A percentile compares a stretch with the other conserved stretches of the same genome.
Evolutionary conservation across 495 filamentous ascomycete species (phyloP).

Genomic region (Bacidia rubella): DNA sequence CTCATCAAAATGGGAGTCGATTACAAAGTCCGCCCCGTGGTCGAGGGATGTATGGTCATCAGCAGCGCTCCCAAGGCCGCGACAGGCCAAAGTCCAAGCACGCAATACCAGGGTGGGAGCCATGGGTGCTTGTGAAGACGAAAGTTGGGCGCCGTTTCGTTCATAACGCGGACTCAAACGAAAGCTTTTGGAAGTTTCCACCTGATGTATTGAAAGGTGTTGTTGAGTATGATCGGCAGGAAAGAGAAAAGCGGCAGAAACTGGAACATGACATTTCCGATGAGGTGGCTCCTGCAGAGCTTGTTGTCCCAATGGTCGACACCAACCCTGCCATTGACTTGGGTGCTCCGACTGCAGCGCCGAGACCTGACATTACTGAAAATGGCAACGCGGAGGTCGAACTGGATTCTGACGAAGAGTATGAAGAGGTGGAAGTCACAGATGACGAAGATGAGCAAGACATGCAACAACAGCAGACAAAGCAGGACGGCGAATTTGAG

Average conservation of each 20-base stretch:
- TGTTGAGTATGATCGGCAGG: conserved; percentile 49
- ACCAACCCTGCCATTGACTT: conserved; percentile 2
- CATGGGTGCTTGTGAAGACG: conserved; percentile 90
- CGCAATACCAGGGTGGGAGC: conserved; percentile 62
- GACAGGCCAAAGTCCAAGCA: conserved; percentile 77
- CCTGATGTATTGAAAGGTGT: conserved; percentile 70
- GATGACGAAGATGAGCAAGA: conserved; percentile 41
- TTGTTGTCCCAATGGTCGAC: conserved; percentile 22
- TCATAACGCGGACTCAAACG: conserved; percentile 66
- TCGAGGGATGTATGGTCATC: background rate
- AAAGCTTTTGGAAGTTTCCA: conserved; percentile 89
- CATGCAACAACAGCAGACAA: conserved; percentile 49
- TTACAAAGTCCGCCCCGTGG: background rate
- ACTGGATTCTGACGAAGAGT: conserved; percentile 44
- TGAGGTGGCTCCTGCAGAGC: conserved; percentile 19
- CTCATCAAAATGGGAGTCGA: background rate
- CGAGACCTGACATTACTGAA: conserved; percentile 7
- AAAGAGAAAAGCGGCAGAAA: conserved; percentile 34
- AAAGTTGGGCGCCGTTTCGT: conserved; percentile 80
- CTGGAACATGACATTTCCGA: conserved; percentile 24
- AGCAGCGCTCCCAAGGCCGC: conserved; percentile 32
- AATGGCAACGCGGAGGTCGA: conserved; percentile 2
- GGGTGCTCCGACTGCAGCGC: conserved; percentile 3
- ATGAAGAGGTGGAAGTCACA: conserved; percentile 81
- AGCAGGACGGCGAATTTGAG: conserved; percentile 39